These are phyloP conservation scores for Malus sieversii DNA, from an alignment of 306 rosid species.

Conservation along the genomic window DNA sequence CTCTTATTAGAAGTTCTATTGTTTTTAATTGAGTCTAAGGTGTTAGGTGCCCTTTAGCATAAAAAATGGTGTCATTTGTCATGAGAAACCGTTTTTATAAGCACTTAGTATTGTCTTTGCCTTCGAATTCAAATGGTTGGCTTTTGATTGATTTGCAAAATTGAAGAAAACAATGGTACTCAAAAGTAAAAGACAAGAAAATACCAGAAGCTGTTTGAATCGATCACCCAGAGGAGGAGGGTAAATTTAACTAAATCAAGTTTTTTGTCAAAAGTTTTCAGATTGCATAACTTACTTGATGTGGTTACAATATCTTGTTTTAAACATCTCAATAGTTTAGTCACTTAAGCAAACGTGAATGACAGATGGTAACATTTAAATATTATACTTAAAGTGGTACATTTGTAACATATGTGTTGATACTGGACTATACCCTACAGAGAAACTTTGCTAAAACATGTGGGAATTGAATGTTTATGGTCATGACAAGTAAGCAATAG, in stretches of 20 bases:
- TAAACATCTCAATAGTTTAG: no score
- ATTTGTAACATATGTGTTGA: background rate
- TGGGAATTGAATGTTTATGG: background rate
- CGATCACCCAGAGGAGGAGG: background rate
- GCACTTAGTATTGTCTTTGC: background rate
- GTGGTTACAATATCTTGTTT: no score
- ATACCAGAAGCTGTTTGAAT: background rate
- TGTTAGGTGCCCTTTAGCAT: no score
- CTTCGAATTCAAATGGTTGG: background rate
- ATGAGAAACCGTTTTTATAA: no score
- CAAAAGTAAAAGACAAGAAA: no score
- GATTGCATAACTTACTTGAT: background rate
- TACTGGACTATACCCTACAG: background rate
- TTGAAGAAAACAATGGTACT: background rate
- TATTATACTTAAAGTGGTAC: background rate
- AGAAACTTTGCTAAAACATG: background rate
- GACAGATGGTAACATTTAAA: background rate
- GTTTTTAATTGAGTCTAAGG: no score
- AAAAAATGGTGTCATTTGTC: no score
- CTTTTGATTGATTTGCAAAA: constrained; percentile 17
- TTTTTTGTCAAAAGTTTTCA: background rate
- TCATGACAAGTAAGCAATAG: background rate
- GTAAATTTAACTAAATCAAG: background rate
- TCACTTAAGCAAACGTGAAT: no score
- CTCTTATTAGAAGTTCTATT: no score